phyloP scores from a whole-genome alignment of 164 flowering plant genomes.

The Macadamia tetraphylla region DNA sequence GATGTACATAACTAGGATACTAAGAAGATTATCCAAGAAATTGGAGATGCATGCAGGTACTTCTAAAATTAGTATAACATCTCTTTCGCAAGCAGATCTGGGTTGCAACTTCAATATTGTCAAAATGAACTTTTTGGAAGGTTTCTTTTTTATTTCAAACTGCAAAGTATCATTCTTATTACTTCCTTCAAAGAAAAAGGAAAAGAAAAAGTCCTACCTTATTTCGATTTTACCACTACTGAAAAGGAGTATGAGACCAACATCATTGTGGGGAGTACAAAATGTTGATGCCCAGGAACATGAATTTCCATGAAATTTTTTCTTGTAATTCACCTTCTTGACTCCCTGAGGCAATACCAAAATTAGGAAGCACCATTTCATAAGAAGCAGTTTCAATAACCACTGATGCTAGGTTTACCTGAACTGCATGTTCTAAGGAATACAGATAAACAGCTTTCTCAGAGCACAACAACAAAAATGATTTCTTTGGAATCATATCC shows the following conservation, averaged over 20 bases:
- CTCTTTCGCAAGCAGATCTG: too few relatives aligned
- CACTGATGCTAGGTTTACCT: constrained; percentile 34
- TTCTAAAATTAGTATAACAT: too few relatives aligned
- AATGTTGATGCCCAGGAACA: constrained; percentile 86
- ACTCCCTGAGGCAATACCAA: constrained; percentile 45
- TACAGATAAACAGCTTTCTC: constrained; percentile 78
- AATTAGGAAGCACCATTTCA: background rate
- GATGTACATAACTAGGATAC: too few relatives aligned
- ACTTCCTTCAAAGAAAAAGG: background rate
- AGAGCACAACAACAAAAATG: constrained; percentile 53
- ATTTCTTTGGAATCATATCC: constrained; percentile 33
- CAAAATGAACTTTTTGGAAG: too few relatives aligned
- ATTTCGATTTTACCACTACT: constrained; percentile 70
- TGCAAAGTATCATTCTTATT: too few relatives aligned
- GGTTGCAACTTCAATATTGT: too few relatives aligned
- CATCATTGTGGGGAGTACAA: constrained; percentile 25
- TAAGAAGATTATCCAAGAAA: too few relatives aligned
- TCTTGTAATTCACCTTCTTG: constrained; percentile 74
- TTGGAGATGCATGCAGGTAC: too few relatives aligned
- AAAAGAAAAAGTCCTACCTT: constrained; percentile 39
- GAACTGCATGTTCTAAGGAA: constrained; percentile 57
- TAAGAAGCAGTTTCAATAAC: background rate
- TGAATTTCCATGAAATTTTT: constrained; percentile 55
- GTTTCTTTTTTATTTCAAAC: too few relatives aligned
- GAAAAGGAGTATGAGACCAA: constrained; percentile 64